Evolutionary conservation across 2,329 filamentous ascomycete genomes (phyloP), one percentile per base, ranked within the genome.

Genomic region (Aspergillus novofumigatus): DNA sequence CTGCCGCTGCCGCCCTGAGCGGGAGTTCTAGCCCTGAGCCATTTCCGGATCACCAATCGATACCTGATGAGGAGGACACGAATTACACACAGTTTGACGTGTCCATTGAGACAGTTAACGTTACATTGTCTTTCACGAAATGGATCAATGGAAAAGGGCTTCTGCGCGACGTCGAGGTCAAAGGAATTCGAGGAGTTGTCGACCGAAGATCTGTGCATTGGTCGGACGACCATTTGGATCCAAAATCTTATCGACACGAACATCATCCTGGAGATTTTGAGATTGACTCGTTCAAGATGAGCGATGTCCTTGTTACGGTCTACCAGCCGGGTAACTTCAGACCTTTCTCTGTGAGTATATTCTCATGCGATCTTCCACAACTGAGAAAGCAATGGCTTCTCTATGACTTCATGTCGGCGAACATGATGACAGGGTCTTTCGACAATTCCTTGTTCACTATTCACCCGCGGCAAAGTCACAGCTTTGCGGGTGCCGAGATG

Each of bases 31-130:
- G 71, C 28, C 79, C 81, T 29, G 74, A 77, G 1, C 10, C 44
- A 3, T 67, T 72, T 17, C 62, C 66, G n/a, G 68, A 66, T 57
- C 62, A 62, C 51, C 68, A 58, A 57, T 62, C 49, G 28, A 58
- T 53, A 17, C 62, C 64, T 3, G 81, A 84, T 60, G 83, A 87
- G 57, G 92, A 97, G 68, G 93, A 97, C 69, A 91, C 90, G 20
- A 99, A 99, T 70, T 99, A 97, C 72, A 97, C 92, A 0, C 94
- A 99, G 65, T 99, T 97, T 66, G 94, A 99, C 69, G 80, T 99
- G 17, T 96, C 92, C 0, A 91, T 99, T 58, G 91, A 94, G 61
- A 95, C 91, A 0, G 91, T 99, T 60, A 96, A 99, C 68, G 93
- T 99, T 45, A 97, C 93, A 0, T 75, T 99, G 26, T 99, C 94